Percentiles rank a stretch among this genome's conserved stretches.
Conservation (phyloP, 1,284 basidiomycete species). For the Malassezia japonica region DNA sequence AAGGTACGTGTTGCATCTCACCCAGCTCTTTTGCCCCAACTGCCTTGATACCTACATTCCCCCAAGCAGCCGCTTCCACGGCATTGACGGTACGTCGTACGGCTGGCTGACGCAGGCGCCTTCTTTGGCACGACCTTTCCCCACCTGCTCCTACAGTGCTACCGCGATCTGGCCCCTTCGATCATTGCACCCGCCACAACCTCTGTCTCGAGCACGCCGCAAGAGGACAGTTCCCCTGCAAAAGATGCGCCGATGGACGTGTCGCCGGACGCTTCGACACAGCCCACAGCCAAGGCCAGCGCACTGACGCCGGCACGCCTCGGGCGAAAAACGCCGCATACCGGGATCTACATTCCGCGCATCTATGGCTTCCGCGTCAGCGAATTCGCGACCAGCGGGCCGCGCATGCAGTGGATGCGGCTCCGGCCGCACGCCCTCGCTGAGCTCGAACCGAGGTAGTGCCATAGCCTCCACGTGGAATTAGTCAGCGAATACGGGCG, state of each 20-base stretch:
- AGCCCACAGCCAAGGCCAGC: not conserved
- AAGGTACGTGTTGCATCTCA: no score
- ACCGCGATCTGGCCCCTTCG: constrained; percentile 54
- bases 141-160: constrained; percentile 94
- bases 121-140: constrained; percentile 99
- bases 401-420: constrained; percentile 91
- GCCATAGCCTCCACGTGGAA: no score
- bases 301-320: constrained; percentile 29
- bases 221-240: constrained; percentile 3
- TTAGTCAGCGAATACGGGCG: not conserved
- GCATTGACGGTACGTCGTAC: constrained; percentile 74
- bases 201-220: not conserved
- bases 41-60: constrained; percentile 95
- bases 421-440: constrained; percentile 67
- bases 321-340: constrained; percentile 26
- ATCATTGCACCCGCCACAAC: constrained; percentile 28
- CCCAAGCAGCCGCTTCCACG: constrained; percentile 86
- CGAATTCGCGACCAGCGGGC: constrained; percentile 66
- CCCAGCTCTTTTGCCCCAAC: constrained; percentile 92
- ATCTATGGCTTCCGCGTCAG: constrained; percentile 70
- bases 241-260: not conserved
- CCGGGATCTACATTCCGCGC: constrained; percentile 71
- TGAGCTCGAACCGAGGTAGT: constrained; percentile 58
- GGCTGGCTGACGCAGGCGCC: constrained; percentile 58
- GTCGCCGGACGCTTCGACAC: not conserved